phyloP scores from a whole-genome alignment of 768 basidiomycete species.

The Infundibulicybe gibba region DNA sequence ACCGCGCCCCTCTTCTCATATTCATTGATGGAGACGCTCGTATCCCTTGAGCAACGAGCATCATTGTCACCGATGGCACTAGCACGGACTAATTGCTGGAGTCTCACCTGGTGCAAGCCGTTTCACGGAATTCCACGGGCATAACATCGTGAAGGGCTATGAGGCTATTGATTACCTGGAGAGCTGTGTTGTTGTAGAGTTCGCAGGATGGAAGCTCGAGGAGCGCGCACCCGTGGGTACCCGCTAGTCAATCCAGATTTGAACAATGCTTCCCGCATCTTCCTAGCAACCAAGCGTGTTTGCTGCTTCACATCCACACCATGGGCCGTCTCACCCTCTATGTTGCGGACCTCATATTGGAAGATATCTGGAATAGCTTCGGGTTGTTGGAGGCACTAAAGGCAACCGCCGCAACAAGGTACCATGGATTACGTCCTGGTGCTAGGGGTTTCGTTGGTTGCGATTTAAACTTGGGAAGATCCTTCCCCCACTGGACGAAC shows the following conservation, averaged over 20 bases:
- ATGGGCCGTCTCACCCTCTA: slow-evolving; percentile 23
- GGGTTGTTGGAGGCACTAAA: slow-evolving; percentile 57
- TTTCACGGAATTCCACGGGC: slow-evolving; percentile 50
- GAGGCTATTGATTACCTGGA: slow-evolving; percentile 56
- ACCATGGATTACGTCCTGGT: slow-evolving; percentile 48
- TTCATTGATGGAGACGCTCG: slow-evolving; percentile 36
- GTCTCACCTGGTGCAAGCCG: slow-evolving; percentile 34
- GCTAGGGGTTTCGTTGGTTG: slow-evolving; percentile 1
- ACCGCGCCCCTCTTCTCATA: slow-evolving; percentile 35
- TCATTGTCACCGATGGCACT: background rate
- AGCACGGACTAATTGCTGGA: background rate
- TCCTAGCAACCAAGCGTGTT: slow-evolving; percentile 41
- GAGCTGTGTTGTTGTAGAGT: background rate
- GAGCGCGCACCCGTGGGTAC: slow-evolving; percentile 46
- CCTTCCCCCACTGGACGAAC: background rate
- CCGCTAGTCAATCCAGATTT: slow-evolving; percentile 58
- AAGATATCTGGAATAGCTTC: slow-evolving; percentile 57
- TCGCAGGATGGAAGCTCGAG: background rate
- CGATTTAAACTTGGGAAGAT: background rate
- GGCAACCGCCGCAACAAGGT: slow-evolving; percentile 50
- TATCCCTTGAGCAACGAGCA: slow-evolving; percentile 27
- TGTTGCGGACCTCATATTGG: slow-evolving; percentile 41
- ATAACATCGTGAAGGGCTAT: slow-evolving; percentile 45
- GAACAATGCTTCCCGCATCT: slow-evolving; percentile 59
- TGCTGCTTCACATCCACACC: slow-evolving; percentile 20